Conservation (phyloP, 1,139 yeast species). For the Nakaseomyces sp. region DNA sequence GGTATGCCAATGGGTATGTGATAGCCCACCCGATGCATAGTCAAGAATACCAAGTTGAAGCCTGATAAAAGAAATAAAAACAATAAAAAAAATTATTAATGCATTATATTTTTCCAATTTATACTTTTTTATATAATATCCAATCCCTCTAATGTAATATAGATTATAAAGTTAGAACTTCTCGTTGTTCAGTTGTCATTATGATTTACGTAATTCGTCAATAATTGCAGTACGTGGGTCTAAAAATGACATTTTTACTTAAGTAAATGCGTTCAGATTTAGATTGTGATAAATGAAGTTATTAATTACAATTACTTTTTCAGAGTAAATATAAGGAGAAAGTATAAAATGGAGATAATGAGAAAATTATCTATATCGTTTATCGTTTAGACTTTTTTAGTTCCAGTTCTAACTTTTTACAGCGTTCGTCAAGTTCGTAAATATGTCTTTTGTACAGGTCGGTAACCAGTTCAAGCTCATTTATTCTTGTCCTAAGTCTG, state of each 20-base stretch:
- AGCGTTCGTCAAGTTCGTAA: constrained; percentile 54
- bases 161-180: not conserved
- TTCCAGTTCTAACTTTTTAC: constrained; percentile 16
- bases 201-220: too few relatives aligned
- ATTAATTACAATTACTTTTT: not conserved
- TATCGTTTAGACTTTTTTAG: constrained; percentile 7
- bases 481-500: constrained; percentile 60
- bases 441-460: constrained; percentile 78
- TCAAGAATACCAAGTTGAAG: not conserved
- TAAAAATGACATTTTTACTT: not conserved
- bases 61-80: too few relatives aligned
- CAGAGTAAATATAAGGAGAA: not conserved
- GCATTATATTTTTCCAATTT: not conserved
- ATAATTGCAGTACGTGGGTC: too few relatives aligned
- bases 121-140: not conserved
- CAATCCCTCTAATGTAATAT: not conserved
- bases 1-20: constrained; percentile 41
- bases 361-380: not conserved
- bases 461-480: constrained; percentile 85
- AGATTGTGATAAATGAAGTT: too few relatives aligned
- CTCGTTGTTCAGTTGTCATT: too few relatives aligned
- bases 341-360: not conserved
- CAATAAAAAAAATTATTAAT: not conserved
- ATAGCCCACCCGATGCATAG: not conserved
- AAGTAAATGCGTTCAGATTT: not conserved